Evolutionary conservation across 148 eudicot genomes (phyloP), one percentile per base, ranked within the genome.

Genomic region (Chenopodium formosanum): DNA sequence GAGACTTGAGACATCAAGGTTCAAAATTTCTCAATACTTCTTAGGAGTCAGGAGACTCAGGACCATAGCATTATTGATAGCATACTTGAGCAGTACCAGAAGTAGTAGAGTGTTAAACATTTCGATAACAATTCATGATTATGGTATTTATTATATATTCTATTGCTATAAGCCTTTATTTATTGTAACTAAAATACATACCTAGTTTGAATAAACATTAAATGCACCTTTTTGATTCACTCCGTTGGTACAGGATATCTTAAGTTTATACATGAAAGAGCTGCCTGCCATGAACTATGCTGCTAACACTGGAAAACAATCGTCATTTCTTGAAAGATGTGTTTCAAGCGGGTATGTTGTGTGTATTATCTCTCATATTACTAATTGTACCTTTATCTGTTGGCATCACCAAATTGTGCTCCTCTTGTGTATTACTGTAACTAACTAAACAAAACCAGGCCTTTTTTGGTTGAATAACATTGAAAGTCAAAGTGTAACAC

Each of bases 211-310:
- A 17, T 70, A 7, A 75, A 69, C 25, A 31, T 31, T 56, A 47
- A 66, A 47, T 17, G 34, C 34, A 47, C 22, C 56, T 58, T 25
- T 79, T 70, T 20, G 6, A 29, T 52, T 16, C 50, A 19, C 60
- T 74, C 34, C 27, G 70, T 70, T n/a, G 1, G 78, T 80, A 81
- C 91, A 95, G 98, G 95, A 95, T 58, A 87, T 86, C 37, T 37
- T 91, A 82, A 80, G 74, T 72, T 65, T 93, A 17, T 95, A 95
- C 88, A 78, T 14, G 78, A 86, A 87, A 86, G 97, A 94, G 86
- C 89, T 93, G 62, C 98, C 98, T 40, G 86, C 89, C 40, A 94
- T 94, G 98, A 95, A 87, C 70, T 93, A 86, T 89, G 98, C 98
- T 73, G 94, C 97, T 17, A 95, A 95, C 83, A 95, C 98, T 22